Evolutionary conservation across 192 early-diverging fungal genomes (phyloP), one percentile per base, ranked within the genome.

Genomic region (Linderina pennispora): DNA sequence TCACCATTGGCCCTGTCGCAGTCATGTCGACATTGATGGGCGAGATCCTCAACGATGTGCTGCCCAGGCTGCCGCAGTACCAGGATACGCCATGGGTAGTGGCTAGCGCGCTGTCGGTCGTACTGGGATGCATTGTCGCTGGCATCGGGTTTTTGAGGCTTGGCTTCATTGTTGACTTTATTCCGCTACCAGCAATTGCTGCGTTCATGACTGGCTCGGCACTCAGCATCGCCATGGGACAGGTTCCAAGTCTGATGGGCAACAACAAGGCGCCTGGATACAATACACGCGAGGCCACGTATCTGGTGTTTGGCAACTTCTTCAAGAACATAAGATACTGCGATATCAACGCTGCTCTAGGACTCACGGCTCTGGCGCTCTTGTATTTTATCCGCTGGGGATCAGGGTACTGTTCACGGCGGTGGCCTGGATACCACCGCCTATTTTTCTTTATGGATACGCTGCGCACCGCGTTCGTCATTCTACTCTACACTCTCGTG

Each of bases 11-110:
- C 9, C 36, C 77, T 3, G 79, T 76, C 4, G 74, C 85, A 31
- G 83, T 89, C 32, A 66, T 84, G 36, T 84, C 85, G 18, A 67
- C 81, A 8, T 48, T 85, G 11, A 65, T 76, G 32, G 80, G 82
- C 17, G 77, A 89, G 57, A 52, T 19, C 36, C 36, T 38, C 36
- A 19, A 38, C 36, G 15, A 38, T 15, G 36, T 18, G 36, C 6
- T 18, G 14, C 36, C 36, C 5, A 4, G 6, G 5, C 15, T 38
- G 15, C 19, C 36, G 8, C 36, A 38, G 15, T 38, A 18, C 19
- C 4, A 18, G 15, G 15, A n/a, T n/a, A 38, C 36, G 4, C 15
- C 36, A 6, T 38, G 36, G 14, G n/a, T 38, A 6, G 36, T 31
- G 6, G 28, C 28, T 31, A 11, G 28, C 5, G 5, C 6, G 6